Evolutionary conservation across 1,284 basidiomycete genomes (phyloP), one percentile per base, ranked within the genome.

Genomic region (Vanrija humicola): DNA sequence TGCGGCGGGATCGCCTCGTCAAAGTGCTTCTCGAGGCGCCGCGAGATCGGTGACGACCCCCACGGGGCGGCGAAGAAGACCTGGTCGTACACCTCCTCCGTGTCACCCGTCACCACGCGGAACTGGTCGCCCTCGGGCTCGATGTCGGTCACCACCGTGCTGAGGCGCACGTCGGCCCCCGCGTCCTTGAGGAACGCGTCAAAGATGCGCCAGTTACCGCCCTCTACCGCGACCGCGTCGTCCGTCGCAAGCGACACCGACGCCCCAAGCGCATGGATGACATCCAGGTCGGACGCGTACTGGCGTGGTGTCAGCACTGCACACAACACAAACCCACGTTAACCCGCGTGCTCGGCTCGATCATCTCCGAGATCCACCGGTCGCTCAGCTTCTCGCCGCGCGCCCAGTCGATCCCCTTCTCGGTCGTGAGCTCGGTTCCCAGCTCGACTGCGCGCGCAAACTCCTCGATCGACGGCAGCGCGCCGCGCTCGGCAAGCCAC

Each of bases 201-300:
- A 69, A 98, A 98, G 43, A 98, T 81, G 63, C 83, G 82, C 73
- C 82, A 89, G 75, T 98, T 97, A 2, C 95, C 95, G 3, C 88
- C 86, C 58, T 80, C 76, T 47, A 97, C 82, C 15, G 82, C 80
- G 0, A 78, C 78, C 0, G 90, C 90, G 6, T 86, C 86, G 0
- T 71, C 77, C 0, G 90, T 82, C 1, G 90, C 90, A 75, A 97
- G 79, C 8, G 86, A 87, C 53, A 82, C 82, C 16, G 84, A 74
- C 1, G 87, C 89, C 50, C 85, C 91, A 19, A 98, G 78, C 0
- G 84, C 90, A 66, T 97, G 91, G 7, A 98, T 88, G 23, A 79
- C 64, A 65, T 85, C 81, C 19, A 85, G 82, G 67, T 93, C 84
- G 81, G 89, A 61, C 4, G 66, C 73, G 58, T 77, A 77, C 74